These are phyloP conservation scores for Sedum album DNA, from an alignment of 164 flowering plant species.

Conservation along the genomic window DNA sequence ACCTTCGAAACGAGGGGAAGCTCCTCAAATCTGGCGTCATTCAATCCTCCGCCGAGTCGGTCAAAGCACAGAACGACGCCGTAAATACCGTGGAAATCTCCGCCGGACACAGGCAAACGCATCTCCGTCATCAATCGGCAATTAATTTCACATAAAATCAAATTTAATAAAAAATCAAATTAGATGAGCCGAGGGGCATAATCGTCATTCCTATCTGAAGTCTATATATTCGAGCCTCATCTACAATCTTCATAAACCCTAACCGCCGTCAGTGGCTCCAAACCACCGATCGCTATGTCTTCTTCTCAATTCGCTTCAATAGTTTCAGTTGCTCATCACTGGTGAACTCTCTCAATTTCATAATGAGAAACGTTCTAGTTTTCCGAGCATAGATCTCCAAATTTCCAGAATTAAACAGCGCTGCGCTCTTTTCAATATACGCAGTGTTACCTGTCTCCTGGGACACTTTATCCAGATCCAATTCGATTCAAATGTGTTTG, in stretches of 20 bases:
- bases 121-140: conserved; percentile 74
- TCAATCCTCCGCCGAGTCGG: conserved; percentile 42
- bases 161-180: conserved; percentile 49
- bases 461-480: background rate
- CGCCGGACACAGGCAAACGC: conserved; percentile 52
- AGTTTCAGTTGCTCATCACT: conserved; percentile 7
- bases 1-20: background rate
- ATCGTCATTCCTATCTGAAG: background rate
- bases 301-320: no score
- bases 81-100: conserved; percentile 63
- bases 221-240: no score
- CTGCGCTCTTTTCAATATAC: background rate
- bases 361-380: conserved; percentile 1
- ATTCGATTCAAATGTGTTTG: background rate
- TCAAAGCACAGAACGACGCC: conserved; percentile 76
- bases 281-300: no score
- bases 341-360: background rate
- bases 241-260: no score
- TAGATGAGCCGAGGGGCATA: conserved; percentile 62
- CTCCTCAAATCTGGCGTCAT: conserved; percentile 53
- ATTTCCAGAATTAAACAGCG: conserved; percentile 9
- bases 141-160: conserved; percentile 19
- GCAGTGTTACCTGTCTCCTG: conserved; percentile 8
- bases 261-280: no score
- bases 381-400: background rate